Conservation (phyloP, 2,329 filamentous ascomycete genomes). For the Seiridium cupressi region DNA sequence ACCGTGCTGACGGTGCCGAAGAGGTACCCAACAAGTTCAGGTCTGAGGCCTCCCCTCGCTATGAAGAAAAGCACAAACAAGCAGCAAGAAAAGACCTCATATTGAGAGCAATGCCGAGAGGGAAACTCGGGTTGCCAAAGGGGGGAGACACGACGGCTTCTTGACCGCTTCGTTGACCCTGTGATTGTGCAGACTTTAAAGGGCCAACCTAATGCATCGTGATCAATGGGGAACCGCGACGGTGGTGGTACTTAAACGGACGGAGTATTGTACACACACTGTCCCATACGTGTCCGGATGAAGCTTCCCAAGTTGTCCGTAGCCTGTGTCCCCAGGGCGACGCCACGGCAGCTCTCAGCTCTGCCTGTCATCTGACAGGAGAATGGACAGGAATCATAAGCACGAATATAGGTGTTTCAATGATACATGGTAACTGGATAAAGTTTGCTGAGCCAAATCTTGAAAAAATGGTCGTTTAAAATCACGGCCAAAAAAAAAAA, state of each 20-base stretch:
- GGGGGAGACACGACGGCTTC: background rate
- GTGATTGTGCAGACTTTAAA: background rate
- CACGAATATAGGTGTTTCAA: background rate
- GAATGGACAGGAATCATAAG: background rate
- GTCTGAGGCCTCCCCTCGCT: background rate
- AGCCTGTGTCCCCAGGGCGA: background rate
- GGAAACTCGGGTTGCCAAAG: background rate
- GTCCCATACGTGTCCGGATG: background rate
- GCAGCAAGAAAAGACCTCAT: background rate
- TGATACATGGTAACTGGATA: background rate
- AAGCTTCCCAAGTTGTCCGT: constrained; percentile 4
- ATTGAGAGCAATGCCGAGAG: background rate
- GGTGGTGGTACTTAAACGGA: background rate
- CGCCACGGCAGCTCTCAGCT: background rate
- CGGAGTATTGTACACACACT: background rate
- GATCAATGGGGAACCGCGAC: background rate
- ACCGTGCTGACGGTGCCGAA: background rate
- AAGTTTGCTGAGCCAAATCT: background rate
- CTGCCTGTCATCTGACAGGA: background rate
- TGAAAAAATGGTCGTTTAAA: background rate
- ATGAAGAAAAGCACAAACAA: background rate
- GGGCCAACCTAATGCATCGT: background rate
- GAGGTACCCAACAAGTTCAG: background rate
- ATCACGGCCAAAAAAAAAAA: background rate
- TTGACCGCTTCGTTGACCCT: background rate